phyloP scores from a whole-genome alignment of 371 early-diverging fungal species.

The Circinella umbellata region DNA sequence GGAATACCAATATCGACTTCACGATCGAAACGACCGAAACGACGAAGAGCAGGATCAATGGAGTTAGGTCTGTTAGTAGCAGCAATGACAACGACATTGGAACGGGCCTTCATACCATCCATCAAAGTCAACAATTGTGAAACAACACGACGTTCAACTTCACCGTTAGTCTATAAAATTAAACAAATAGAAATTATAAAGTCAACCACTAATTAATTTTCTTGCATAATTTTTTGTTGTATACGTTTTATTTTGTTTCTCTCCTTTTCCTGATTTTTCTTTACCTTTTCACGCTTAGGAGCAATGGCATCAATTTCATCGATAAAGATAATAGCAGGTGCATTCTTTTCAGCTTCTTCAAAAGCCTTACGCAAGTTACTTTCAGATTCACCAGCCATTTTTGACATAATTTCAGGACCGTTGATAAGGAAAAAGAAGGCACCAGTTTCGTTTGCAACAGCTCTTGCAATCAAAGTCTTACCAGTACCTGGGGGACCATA shows the following conservation, averaged over 20 bases:
- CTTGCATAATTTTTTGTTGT: too few relatives aligned
- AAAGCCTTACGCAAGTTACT: constrained; percentile 99
- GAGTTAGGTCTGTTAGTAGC: constrained; percentile 99
- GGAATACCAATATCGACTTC: constrained; percentile 99
- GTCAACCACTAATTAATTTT: too few relatives aligned
- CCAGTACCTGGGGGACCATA: constrained; percentile 99
- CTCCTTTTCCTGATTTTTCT: too few relatives aligned
- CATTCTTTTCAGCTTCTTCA: constrained; percentile 99
- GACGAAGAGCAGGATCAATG: constrained; percentile 99
- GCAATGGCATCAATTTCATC: constrained; percentile 99
- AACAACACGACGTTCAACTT: constrained; percentile 99
- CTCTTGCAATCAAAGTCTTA: constrained; percentile 84
- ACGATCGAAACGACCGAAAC: constrained; percentile 99
- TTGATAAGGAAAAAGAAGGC: constrained; percentile 98
- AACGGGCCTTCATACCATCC: constrained; percentile 99
- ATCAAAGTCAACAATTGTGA: constrained; percentile 99
- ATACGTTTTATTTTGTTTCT: too few relatives aligned
- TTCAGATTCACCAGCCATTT: constrained; percentile 99
- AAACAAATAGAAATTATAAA: not conserved
- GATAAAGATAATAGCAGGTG: constrained; percentile 99
- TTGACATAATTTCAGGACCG: constrained; percentile 99
- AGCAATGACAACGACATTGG: constrained; percentile 98
- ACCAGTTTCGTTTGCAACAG: constrained; percentile 77
- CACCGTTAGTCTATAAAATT: constrained; percentile 89
- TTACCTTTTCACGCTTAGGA: constrained; percentile 99